Evolutionary conservation across 2,329 filamentous ascomycete genomes (phyloP).

Genomic region (Penicillium sp.): DNA sequence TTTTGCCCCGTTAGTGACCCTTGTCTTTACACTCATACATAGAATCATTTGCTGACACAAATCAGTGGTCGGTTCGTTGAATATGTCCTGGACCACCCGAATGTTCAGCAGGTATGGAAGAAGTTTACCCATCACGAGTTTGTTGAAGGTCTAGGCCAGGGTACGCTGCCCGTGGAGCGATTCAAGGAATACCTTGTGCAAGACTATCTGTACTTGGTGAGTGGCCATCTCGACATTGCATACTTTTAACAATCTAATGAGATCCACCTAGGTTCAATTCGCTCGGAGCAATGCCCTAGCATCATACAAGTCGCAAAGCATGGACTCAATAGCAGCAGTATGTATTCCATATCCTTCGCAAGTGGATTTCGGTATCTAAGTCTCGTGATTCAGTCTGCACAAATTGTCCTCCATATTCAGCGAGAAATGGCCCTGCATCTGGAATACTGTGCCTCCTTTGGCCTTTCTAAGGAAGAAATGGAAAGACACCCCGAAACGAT

Average conservation of each 20-base stretch:
- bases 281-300: slow-evolving; percentile 81
- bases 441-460: slow-evolving; percentile 78
- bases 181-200: slow-evolving; percentile 91
- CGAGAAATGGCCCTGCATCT: slow-evolving; percentile 80
- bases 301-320: slow-evolving; percentile 76
- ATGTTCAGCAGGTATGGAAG: slow-evolving; percentile 74
- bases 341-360: slow-evolving; percentile 20
- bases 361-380: not conserved
- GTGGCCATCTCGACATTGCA: slow-evolving; percentile 18
- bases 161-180: slow-evolving; percentile 69
- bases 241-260: not conserved
- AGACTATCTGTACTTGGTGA: slow-evolving; percentile 84
- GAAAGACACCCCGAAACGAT: slow-evolving; percentile 71
- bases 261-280: slow-evolving; percentile 68
- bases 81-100: slow-evolving; percentile 73
- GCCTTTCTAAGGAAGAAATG: slow-evolving; percentile 72
- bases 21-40: not conserved
- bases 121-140: slow-evolving; percentile 80
- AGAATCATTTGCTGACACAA: not conserved
- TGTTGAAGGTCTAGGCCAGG: slow-evolving; percentile 72
- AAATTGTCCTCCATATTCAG: slow-evolving; percentile 74
- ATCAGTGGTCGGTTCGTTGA: slow-evolving; percentile 74
- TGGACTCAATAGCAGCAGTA: slow-evolving; percentile 71
- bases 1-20: slow-evolving; percentile 54
- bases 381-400: slow-evolving; percentile 52